Evolutionary conservation across 257 asterid genomes (phyloP).

Genomic region (Nicotiana benthamiana): DNA sequence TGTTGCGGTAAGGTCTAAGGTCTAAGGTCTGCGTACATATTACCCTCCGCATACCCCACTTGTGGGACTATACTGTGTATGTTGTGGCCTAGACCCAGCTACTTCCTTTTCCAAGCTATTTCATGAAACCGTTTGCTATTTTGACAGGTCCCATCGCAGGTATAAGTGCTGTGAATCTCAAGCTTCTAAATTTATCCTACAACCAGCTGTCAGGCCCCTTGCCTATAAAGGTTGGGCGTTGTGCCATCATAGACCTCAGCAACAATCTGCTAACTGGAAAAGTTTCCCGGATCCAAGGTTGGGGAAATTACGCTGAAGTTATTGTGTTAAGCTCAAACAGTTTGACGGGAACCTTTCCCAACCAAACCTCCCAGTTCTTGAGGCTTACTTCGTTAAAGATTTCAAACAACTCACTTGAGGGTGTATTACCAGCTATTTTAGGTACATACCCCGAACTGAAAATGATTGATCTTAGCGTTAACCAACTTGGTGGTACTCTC

Average conservation of each 20-base stretch:
- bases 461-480: conserved; percentile 54
- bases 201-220: conserved; percentile 70
- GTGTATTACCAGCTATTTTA: conserved; percentile 48
- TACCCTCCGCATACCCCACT: no score
- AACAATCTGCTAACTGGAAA: conserved; percentile 61
- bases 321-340: conserved; percentile 64
- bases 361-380: conserved; percentile 60
- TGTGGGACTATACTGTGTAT: no score
- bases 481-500: conserved; percentile 48
- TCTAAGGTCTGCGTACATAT: no score
- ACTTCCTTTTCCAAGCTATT: not conserved
- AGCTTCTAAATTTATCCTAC: conserved; percentile 57
- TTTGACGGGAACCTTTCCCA: conserved; percentile 46
- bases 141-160: conserved; percentile 61
- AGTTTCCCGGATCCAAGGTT: conserved; percentile 53
- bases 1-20: no score
- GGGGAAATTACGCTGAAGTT: conserved; percentile 75
- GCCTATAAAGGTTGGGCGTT: conserved; percentile 59
- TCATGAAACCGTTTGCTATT: conserved; percentile 8
- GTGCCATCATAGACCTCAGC: conserved; percentile 65
- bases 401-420: conserved; percentile 75
- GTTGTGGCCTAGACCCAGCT: not conserved
- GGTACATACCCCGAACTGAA: conserved; percentile 53
- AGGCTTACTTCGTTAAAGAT: conserved; percentile 65
- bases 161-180: conserved; percentile 47